Percentiles rank a stretch among this genome's conserved stretches.
These are phyloP conservation scores for Raphanus sativus DNA, from an alignment of 345 rosid species.

Conservation along the genomic window DNA sequence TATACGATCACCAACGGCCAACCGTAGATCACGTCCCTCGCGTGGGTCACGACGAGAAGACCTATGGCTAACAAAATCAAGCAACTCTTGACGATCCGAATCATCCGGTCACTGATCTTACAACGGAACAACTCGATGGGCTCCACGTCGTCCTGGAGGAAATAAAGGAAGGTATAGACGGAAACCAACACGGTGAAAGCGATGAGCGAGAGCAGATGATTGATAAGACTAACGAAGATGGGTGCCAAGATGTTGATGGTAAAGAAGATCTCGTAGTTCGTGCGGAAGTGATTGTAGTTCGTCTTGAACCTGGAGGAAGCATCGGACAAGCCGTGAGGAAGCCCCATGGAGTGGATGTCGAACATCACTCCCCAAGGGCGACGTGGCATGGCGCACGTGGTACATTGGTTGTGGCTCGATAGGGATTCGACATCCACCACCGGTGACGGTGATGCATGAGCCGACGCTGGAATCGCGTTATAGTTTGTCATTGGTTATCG, in stretches of 20 bases:
- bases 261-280: constrained; percentile 60
- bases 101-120: constrained; percentile 46
- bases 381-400: constrained; percentile 46
- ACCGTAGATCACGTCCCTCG: constrained; percentile 48
- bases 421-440: constrained; percentile 46
- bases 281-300: constrained; percentile 55
- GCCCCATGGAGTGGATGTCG: constrained; percentile 42
- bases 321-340: constrained; percentile 45
- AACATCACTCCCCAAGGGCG: constrained; percentile 73
- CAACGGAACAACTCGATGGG: constrained; percentile 53
- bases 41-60: constrained; percentile 59
- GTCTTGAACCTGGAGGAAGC: constrained; percentile 45
- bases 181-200: constrained; percentile 61
- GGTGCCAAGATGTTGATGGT: constrained; percentile 25
- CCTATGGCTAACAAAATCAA: constrained; percentile 51
- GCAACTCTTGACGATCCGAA: constrained; percentile 28
- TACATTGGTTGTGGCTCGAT: constrained; percentile 43
- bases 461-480: constrained; percentile 75
- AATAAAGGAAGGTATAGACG: constrained; percentile 71
- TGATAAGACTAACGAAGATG: constrained; percentile 60
- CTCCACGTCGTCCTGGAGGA: constrained; percentile 63
- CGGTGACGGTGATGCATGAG: constrained; percentile 34
- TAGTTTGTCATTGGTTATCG: constrained; percentile 52
- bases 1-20: constrained; percentile 53
- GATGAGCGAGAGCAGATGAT: constrained; percentile 71